A percentile compares a stretch with the other conserved stretches of the same genome.
Evolutionary conservation across 1,284 basidiomycete genomes (phyloP).

Genomic region (Marasmius fiardii): DNA sequence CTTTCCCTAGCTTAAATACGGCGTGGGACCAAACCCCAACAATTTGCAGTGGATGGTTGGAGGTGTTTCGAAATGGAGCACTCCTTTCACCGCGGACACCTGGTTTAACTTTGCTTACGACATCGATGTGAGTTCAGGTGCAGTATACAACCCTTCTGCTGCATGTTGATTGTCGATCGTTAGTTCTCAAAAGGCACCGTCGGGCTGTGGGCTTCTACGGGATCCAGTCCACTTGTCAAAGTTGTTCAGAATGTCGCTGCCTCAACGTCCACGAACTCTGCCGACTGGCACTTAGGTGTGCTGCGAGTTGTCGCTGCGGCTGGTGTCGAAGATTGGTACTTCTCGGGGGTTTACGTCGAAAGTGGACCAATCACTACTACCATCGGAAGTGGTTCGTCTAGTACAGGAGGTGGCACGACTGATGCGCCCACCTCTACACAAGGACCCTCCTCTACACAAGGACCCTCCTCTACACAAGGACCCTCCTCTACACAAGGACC

Average conservation of each 20-base stretch:
- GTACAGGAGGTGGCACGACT: conserved; percentile 19
- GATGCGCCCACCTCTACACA: conserved; percentile 25
- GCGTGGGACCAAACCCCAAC: conserved; percentile 45
- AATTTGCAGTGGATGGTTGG: conserved; percentile 52
- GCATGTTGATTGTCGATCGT: conserved; percentile 2
- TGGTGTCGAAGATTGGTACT: conserved; percentile 53
- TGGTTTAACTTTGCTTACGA: conserved; percentile 69
- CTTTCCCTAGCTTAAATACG: conserved; percentile 47
- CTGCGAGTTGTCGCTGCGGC: conserved; percentile 50
- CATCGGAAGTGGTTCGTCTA: conserved; percentile 37
- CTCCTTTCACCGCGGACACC: conserved; percentile 47
- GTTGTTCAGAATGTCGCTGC: conserved; percentile 48
- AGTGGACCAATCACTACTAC: conserved; percentile 50
- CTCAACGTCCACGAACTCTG: conserved; percentile 56
- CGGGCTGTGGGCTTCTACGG: conserved; percentile 58
- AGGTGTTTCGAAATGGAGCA: conserved; percentile 47
- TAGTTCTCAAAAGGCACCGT: conserved; percentile 53
- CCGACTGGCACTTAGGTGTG: conserved; percentile 63
- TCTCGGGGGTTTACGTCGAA: conserved; percentile 61
- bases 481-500: conserved; percentile 27
- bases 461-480: conserved; percentile 23
- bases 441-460: conserved; percentile 25
- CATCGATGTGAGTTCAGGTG: conserved; percentile 41
- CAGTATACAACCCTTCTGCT: neutral
- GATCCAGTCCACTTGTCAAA: conserved; percentile 42